Conservation (phyloP, 352 stramenopile genomes). For the Halophytophthora batemanensis region DNA sequence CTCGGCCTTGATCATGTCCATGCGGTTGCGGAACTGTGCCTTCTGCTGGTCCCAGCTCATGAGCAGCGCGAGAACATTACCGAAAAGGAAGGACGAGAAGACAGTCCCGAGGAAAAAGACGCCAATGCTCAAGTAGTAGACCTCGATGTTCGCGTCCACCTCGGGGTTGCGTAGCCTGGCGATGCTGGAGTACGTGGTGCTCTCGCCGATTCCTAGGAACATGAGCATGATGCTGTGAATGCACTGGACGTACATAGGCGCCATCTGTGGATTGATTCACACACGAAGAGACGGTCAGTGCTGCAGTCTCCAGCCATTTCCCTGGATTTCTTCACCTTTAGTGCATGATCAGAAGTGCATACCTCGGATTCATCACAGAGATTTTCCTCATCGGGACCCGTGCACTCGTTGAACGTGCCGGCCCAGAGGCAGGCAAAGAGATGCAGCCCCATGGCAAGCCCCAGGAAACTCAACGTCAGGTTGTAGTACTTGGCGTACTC, state of each 20-base stretch:
- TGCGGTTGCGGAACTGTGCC: slow-evolving; percentile 74
- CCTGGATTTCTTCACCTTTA: no score
- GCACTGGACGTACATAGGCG: slow-evolving; percentile 70
- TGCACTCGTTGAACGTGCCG: slow-evolving; percentile 67
- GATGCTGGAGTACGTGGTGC: slow-evolving; percentile 57
- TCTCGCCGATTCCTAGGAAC: slow-evolving; percentile 77
- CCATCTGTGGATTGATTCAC: slow-evolving; percentile 25
- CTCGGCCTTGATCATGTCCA: slow-evolving; percentile 82
- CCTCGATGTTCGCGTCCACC: slow-evolving; percentile 34
- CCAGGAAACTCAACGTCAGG: slow-evolving; percentile 62
- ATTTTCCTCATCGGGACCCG: slow-evolving; percentile 18
- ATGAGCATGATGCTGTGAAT: slow-evolving; percentile 74
- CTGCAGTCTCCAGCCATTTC: no score
- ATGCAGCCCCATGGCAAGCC: slow-evolving; percentile 62
- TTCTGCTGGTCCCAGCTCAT: slow-evolving; percentile 84
- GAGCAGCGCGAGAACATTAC: slow-evolving; percentile 72
- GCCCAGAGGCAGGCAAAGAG: slow-evolving; percentile 76
- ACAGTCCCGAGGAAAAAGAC: slow-evolving; percentile 71
- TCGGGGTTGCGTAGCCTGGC: slow-evolving; percentile 42
- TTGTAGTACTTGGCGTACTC: slow-evolving; percentile 88
- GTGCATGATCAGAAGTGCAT: no score
- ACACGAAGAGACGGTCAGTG: background rate
- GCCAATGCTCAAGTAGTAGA: slow-evolving; percentile 64
- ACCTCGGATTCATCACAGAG: slow-evolving; percentile 43
- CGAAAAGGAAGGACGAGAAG: slow-evolving; percentile 75